Conservation (phyloP, 208 protist species). For the Leishmania arabica region DNA sequence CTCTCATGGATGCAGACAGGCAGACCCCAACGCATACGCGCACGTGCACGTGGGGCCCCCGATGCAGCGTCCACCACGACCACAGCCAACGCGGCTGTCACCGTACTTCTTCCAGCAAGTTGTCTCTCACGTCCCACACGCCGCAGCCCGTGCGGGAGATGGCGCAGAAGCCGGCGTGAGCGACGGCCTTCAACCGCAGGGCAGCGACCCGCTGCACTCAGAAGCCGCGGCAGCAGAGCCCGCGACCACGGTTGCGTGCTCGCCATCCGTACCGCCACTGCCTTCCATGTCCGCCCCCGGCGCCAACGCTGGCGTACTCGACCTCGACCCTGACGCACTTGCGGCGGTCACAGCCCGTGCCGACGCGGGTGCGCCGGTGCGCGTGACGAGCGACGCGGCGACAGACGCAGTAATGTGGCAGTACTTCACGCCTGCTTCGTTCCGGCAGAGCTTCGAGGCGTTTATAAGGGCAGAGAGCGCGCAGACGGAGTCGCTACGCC, state of each 20-base stretch:
- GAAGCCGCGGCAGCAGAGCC: neutral
- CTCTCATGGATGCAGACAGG: slow-evolving; percentile 2
- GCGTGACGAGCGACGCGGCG: slow-evolving; percentile 12
- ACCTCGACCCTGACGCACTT: neutral
- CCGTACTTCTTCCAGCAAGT: slow-evolving; percentile 75
- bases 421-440: slow-evolving; percentile 39
- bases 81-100: slow-evolving; percentile 42
- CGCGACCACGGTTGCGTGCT: neutral
- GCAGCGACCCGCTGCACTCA: neutral
- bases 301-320: neutral
- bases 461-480: slow-evolving; percentile 31
- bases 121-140: neutral
- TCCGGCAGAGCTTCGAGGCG: slow-evolving; percentile 10
- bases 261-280: neutral
- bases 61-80: slow-evolving; percentile 24
- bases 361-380: slow-evolving; percentile 7
- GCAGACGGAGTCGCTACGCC: slow-evolving; percentile 32
- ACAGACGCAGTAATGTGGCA: slow-evolving; percentile 35
- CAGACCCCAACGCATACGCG: neutral
- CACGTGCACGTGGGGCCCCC: neutral
- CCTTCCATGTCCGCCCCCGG: neutral
- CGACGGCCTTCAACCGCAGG: neutral
- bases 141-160: neutral
- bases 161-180: neutral
- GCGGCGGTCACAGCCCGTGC: neutral